phyloP scores from a whole-genome alignment of 768 basidiomycete species.

The Dentipellis sp. region DNA sequence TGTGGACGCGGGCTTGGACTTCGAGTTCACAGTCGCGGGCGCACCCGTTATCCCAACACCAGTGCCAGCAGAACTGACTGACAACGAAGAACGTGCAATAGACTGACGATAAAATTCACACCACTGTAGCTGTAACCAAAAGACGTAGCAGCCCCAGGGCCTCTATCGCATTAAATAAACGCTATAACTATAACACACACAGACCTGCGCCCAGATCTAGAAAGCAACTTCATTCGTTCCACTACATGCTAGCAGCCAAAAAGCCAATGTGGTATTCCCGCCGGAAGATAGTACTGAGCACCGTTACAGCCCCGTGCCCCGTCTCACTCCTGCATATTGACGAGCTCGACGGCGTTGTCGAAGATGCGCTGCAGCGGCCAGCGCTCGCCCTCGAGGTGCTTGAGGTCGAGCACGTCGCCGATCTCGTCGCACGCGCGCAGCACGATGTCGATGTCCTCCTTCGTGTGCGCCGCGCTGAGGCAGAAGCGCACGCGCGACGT shows the following conservation, averaged over 20 bases:
- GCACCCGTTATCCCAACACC: too few relatives aligned
- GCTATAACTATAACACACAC: background rate
- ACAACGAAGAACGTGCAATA: too few relatives aligned
- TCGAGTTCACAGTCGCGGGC: too few relatives aligned
- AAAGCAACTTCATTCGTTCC: background rate
- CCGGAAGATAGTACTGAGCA: background rate
- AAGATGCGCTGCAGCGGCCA: slow-evolving; percentile 76
- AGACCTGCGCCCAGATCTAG: background rate
- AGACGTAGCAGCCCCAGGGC: background rate
- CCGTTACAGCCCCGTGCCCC: background rate
- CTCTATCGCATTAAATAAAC: background rate
- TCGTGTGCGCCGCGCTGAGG: slow-evolving; percentile 90
- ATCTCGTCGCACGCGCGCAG: slow-evolving; percentile 87
- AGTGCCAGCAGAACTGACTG: too few relatives aligned
- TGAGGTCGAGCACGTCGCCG: slow-evolving; percentile 84
- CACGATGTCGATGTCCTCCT: slow-evolving; percentile 87
- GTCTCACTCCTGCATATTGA: slow-evolving; percentile 30
- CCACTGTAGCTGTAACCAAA: background rate
- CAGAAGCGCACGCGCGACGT: slow-evolving; percentile 90
- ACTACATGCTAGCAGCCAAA: background rate
- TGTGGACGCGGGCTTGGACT: too few relatives aligned
- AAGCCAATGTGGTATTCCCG: background rate
- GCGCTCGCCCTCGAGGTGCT: slow-evolving; percentile 62
- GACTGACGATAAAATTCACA: background rate
- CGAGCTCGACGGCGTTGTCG: slow-evolving; percentile 66